These are phyloP conservation scores for Leucaena leucocephala DNA, from an alignment of 306 rosid species.

Conservation along the genomic window DNA sequence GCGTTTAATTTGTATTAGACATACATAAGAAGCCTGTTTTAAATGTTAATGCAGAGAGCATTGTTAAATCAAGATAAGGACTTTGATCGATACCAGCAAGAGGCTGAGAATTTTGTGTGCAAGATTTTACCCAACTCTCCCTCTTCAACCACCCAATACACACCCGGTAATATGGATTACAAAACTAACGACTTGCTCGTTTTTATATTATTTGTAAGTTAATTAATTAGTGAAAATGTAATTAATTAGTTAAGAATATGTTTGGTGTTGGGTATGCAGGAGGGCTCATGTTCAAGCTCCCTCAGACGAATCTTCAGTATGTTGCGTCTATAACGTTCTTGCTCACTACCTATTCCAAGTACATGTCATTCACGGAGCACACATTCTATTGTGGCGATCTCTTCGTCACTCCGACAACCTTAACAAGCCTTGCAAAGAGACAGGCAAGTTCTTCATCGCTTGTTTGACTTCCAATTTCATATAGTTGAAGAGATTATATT, in stretches of 20 bases:
- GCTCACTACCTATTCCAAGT: conserved; percentile 85
- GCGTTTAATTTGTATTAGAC: not conserved
- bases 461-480: no score
- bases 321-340: conserved; percentile 87
- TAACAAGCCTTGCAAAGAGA: conserved; percentile 62
- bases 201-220: no score
- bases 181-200: not conserved
- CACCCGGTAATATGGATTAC: conserved; percentile 59
- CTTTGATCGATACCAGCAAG: conserved; percentile 60
- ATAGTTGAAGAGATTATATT: no score
- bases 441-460: conserved; percentile 47
- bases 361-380: conserved; percentile 68
- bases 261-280: conserved; percentile 47
- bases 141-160: conserved; percentile 76
- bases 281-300: conserved; percentile 78
- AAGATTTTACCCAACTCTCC: conserved; percentile 88
- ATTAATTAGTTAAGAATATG: not conserved
- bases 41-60: conserved; percentile 51
- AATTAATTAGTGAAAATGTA: no score
- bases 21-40: not conserved
- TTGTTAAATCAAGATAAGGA: conserved; percentile 64
- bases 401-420: conserved; percentile 58
- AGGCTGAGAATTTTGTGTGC: conserved; percentile 89
- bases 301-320: conserved; percentile 80
- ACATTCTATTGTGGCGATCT: conserved; percentile 76